Evolutionary conservation across 2,329 filamentous ascomycete genomes (phyloP).

Genomic region (Botrytis fabae): DNA sequence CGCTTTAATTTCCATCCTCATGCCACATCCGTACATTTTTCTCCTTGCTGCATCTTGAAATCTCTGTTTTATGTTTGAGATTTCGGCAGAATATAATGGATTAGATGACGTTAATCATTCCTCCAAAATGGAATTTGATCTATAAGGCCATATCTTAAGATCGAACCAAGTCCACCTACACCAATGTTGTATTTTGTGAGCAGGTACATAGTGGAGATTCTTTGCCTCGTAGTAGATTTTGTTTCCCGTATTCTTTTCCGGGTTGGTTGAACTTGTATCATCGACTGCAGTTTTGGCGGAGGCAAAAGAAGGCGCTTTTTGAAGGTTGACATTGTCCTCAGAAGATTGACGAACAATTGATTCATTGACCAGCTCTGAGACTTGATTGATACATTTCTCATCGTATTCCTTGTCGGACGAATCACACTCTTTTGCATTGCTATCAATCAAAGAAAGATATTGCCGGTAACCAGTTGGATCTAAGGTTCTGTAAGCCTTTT

Average conservation of each 20-base stretch:
- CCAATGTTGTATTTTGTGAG: not conserved
- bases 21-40: not conserved
- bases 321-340: not conserved
- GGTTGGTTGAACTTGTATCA: no score
- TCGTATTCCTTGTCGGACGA: not conserved
- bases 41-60: not conserved
- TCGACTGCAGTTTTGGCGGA: not conserved
- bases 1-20: not conserved
- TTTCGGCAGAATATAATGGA: not conserved
- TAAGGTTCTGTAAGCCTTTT: not conserved
- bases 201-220: not conserved
- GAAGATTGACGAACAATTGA: not conserved
- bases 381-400: not conserved
- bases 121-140: not conserved
- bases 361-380: no score
- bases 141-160: not conserved
- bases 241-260: not conserved
- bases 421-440: not conserved
- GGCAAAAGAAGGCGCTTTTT: not conserved
- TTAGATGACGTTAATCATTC: not conserved
- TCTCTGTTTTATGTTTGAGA: not conserved
- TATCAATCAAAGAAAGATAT: not conserved
- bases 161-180: not conserved
- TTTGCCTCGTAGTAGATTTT: not conserved
- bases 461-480: not conserved